Percentiles rank a stretch among this genome's conserved stretches.
Evolutionary conservation across 1,284 basidiomycete species (phyloP).

Genomic region (Moesziomyces parantarcticus): DNA sequence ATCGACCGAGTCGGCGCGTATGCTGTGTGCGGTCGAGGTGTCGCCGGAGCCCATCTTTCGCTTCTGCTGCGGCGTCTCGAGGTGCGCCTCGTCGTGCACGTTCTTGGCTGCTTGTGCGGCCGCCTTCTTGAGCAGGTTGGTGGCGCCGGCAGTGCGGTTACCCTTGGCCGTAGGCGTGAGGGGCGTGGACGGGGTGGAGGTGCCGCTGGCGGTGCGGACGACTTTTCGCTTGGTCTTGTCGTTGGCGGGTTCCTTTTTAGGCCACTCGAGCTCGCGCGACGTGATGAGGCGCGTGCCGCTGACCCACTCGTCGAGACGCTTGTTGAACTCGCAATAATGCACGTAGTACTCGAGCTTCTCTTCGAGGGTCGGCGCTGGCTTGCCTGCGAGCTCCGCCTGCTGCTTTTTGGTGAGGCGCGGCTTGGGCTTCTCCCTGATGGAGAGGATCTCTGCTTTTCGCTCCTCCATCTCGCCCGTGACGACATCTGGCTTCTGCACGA

Average conservation of each 20-base stretch:
- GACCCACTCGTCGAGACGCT: constrained; percentile 98
- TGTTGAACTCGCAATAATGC: constrained; percentile 61
- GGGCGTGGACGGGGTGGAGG: constrained; percentile 44
- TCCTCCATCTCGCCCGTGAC: constrained; percentile 63
- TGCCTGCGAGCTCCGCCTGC: constrained; percentile 41
- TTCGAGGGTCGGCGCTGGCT: constrained; percentile 47
- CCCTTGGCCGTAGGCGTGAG: constrained; percentile 43
- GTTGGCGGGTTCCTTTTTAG: constrained; percentile 72
- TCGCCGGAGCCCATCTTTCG: constrained; percentile 75
- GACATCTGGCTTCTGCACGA: constrained; percentile 62
- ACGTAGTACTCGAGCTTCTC: constrained; percentile 59
- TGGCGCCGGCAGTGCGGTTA: constrained; percentile 33
- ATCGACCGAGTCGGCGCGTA: constrained; percentile 62
- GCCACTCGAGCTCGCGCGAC: constrained; percentile 91
- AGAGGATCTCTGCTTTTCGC: constrained; percentile 64
- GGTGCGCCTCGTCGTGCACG: constrained; percentile 27
- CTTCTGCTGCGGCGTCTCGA: constrained; percentile 75
- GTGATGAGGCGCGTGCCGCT: constrained; percentile 85
- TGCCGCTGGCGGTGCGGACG: constrained; percentile 38
- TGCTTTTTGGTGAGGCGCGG: constrained; percentile 54
- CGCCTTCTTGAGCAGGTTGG: constrained; percentile 78
- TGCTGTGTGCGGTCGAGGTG: constrained; percentile 60
- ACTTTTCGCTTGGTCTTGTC: constrained; percentile 70
- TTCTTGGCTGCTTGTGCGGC: constrained; percentile 75
- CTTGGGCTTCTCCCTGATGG: constrained; percentile 62